phyloP scores from a whole-genome alignment of 768 basidiomycete species.

The Suillus tomentosus region DNA sequence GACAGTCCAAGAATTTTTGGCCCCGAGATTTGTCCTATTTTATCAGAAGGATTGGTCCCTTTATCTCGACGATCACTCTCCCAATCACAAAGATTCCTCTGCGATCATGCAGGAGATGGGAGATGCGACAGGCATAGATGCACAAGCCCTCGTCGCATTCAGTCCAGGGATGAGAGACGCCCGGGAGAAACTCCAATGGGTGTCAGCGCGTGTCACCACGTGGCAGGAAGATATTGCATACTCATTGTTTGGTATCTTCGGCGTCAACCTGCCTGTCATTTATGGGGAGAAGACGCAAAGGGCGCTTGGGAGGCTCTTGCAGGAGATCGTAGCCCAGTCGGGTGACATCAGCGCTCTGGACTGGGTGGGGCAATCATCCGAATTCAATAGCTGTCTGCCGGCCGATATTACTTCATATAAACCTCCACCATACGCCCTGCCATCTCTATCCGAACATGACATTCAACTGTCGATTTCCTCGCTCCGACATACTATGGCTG shows the following conservation, averaged over 20 bases:
- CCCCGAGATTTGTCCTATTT: neutral
- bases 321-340: neutral
- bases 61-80: neutral
- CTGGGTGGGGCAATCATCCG: neutral
- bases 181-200: neutral
- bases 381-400: neutral
- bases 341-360: neutral
- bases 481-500: neutral
- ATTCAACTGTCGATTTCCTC: neutral
- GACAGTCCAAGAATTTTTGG: neutral
- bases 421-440: neutral
- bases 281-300: neutral
- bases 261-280: neutral
- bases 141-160: neutral
- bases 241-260: conserved; percentile 1
- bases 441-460: neutral
- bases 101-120: neutral
- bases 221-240: conserved; percentile 1
- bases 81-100: neutral
- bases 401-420: neutral
- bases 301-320: neutral
- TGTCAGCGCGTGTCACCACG: neutral
- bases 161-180: neutral
- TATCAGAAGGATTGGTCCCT: neutral
- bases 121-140: neutral